Base-by-base conservation (phyloP, 2,329 filamentous ascomycete genomes). In the Anthostomella pinea region DNA sequence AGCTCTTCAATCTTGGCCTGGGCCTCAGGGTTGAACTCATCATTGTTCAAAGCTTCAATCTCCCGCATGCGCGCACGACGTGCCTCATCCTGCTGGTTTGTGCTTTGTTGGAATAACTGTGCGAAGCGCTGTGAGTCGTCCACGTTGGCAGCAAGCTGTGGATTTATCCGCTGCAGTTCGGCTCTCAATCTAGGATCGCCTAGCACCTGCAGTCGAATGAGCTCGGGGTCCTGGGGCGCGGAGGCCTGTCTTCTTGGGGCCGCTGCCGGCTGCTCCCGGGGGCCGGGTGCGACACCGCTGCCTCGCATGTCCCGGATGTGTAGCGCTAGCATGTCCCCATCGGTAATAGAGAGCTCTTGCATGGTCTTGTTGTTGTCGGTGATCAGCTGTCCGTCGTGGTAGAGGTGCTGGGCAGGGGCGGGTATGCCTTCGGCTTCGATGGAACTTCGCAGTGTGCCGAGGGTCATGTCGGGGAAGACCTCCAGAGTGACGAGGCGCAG, bases 1-100 rank as follows among this genome's bases (percentile, higher is more conserved):
- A 97, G 94, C 67, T 98, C 93, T 59, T 93, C 91, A 45, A 98
- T 98, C 67, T 84, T 87, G 30, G 76, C 76, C 66, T 98, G 93
- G 7, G 90, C 87, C 48, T 96, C 90, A 17, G 88, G 69, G 58
- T 98, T 91, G 66, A 97, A 96, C 1, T 91, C 90, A 56, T 98
- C 93, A 8, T 89, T 85, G 60, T 97, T 96, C 43, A 97, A 72
- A 56, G 85, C 75, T 44, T 83, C 82, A 52, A 96, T 90, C 60
- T 91, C 82, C 35, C 86, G 81, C 60, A 90, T 81, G 41, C 91
- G 84, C 60, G 90, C 83, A 18, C 76, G 73, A 43, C 90, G 83
- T 39, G 83, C 77, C 38, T 85, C 76, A 33, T 81, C 76, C 54
- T 94, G 85, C 38, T 81, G 74, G 40, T 83, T 75, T 48, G 83